These are phyloP conservation scores for Colletotrichum sp. DNA, from an alignment of 2,329 filamentous ascomycete species.

Conservation along the genomic window DNA sequence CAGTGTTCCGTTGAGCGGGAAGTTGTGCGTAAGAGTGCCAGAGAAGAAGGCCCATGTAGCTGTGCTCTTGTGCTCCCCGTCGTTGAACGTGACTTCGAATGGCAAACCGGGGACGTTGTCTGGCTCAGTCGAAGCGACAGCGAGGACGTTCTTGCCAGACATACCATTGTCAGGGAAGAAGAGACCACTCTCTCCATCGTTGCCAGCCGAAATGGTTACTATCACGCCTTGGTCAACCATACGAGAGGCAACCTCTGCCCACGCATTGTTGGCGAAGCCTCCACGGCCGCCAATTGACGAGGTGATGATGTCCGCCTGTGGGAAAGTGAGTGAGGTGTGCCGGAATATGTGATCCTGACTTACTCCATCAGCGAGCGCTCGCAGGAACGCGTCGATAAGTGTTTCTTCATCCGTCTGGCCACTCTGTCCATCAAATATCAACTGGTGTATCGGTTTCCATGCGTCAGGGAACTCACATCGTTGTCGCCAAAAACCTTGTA, in stretches of 20 bases:
- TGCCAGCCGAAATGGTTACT: constrained; percentile 46
- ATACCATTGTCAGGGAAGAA: constrained; percentile 44
- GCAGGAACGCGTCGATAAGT: constrained; percentile 33
- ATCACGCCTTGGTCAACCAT: constrained; percentile 45
- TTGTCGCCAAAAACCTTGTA: constrained; percentile 35
- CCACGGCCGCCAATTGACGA: constrained; percentile 34
- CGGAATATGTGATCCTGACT: fast-evolving
- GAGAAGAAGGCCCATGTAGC: constrained; percentile 11
- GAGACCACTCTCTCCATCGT: constrained; percentile 42
- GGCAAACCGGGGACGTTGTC: constrained; percentile 13
- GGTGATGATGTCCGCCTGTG: constrained; percentile 36
- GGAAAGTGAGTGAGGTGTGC: neutral
- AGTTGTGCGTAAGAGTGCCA: neutral
- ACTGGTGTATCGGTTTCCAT: neutral
- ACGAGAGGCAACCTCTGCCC: constrained; percentile 41
- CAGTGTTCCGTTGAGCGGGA: constrained; percentile 17
- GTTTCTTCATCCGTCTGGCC: constrained; percentile 29
- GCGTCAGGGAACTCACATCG: neutral
- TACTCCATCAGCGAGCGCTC: constrained; percentile 32
- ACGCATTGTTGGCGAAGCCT: constrained; percentile 28
- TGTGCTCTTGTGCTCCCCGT: neutral
- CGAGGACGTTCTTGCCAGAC: constrained; percentile 43
- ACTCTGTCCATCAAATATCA: neutral
- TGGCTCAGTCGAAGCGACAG: constrained; percentile 45
- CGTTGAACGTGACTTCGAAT: constrained; percentile 4